Conservation (phyloP, 169 alveolate genomes). For the Cryptosporidium andersoni region DNA sequence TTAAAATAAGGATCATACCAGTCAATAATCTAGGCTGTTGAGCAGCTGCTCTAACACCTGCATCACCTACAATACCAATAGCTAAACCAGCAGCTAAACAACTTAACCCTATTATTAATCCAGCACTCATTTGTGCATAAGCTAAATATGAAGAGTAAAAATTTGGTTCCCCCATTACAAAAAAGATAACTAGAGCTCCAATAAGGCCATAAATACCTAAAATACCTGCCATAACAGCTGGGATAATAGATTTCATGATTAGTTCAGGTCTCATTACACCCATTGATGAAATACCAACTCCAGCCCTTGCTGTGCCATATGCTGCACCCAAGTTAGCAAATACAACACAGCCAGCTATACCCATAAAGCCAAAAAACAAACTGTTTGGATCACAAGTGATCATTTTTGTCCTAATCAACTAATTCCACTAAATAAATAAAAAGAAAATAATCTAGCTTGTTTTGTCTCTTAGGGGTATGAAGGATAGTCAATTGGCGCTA, state of each 20-base stretch:
- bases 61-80: slow-evolving; percentile 99
- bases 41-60: slow-evolving; percentile 99
- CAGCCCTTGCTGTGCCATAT: slow-evolving; percentile 97
- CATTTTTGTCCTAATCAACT: slow-evolving; percentile 4
- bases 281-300: slow-evolving; percentile 99
- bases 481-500: slow-evolving; percentile 59
- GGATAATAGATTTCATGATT: slow-evolving; percentile 98
- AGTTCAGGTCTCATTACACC: slow-evolving; percentile 99
- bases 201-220: slow-evolving; percentile 97
- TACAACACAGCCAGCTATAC: slow-evolving; percentile 87
- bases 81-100: slow-evolving; percentile 98
- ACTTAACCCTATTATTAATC: slow-evolving; percentile 93
- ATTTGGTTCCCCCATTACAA: slow-evolving; percentile 80
- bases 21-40: slow-evolving; percentile 97
- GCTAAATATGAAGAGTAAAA: slow-evolving; percentile 89
- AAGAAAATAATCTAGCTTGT: too few species aligned
- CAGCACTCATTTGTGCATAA: slow-evolving; percentile 95
- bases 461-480: slow-evolving; percentile 72
- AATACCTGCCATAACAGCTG: slow-evolving; percentile 99
- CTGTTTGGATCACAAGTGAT: slow-evolving; percentile 90
- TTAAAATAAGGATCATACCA: slow-evolving; percentile 98
- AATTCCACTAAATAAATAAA: not conserved
- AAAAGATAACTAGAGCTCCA: slow-evolving; percentile 87
- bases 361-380: slow-evolving; percentile 97
- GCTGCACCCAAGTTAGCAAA: slow-evolving; percentile 98